phyloP scores from a whole-genome alignment of 345 rosid species.

The Eutrema japonicum region DNA sequence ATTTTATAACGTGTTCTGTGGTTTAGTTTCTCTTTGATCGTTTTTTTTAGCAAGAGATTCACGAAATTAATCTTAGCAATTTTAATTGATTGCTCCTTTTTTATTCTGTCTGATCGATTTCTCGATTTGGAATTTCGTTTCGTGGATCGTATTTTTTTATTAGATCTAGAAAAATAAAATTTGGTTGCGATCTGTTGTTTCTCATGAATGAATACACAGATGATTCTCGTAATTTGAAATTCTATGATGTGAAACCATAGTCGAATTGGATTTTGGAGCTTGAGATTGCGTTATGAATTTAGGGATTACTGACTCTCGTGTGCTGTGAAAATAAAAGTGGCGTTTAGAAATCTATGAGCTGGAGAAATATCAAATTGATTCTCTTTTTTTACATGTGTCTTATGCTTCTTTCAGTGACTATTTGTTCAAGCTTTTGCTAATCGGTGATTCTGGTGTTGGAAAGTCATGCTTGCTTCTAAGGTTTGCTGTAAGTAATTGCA shows the following conservation, averaged over 20 bases:
- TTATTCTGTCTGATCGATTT: slow-evolving; percentile 2
- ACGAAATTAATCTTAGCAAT: neutral
- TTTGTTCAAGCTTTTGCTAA: slow-evolving; percentile 51
- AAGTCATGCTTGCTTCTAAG: slow-evolving; percentile 53
- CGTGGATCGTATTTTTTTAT: slow-evolving; percentile 18
- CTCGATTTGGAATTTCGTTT: neutral
- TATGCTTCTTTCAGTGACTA: slow-evolving; percentile 44
- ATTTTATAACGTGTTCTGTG: slow-evolving; percentile 6
- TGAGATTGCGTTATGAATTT: slow-evolving; percentile 26
- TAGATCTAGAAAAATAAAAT: slow-evolving; percentile 23
- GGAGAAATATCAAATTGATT: neutral
- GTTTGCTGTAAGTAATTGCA: slow-evolving; percentile 51
- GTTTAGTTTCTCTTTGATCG: slow-evolving; percentile 7
- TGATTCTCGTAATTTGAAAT: slow-evolving; percentile 1
- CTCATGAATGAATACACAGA: neutral
- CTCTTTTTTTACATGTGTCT: neutral
- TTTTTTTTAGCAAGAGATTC: neutral
- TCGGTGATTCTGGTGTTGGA: slow-evolving; percentile 56
- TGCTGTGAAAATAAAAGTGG: neutral
- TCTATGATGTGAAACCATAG: neutral
- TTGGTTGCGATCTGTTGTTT: slow-evolving; percentile 30
- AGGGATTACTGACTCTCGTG: neutral
- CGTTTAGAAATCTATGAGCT: slow-evolving; percentile 1
- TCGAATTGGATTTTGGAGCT: slow-evolving; percentile 1
- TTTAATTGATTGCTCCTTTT: neutral